Evolutionary conservation across 1,284 basidiomycete genomes (phyloP).

Genomic region (Xerocomus alliaceus): DNA sequence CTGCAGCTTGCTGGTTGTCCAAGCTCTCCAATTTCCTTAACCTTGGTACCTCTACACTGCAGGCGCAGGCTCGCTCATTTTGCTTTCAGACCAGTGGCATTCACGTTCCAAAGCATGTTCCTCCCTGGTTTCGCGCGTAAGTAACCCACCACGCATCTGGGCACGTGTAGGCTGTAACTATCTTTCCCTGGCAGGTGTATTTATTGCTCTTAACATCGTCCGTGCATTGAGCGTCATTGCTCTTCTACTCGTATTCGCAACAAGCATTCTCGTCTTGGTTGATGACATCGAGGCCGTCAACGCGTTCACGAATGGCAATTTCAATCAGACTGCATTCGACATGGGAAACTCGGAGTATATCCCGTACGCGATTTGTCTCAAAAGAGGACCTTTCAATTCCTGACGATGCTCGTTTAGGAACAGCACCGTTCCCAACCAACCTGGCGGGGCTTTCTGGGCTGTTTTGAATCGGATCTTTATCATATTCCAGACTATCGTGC

Average conservation of each 20-base stretch:
- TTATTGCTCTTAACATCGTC: conserved; percentile 79
- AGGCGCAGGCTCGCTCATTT: conserved; percentile 37
- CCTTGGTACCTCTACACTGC: conserved; percentile 9
- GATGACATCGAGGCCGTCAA: conserved; percentile 82
- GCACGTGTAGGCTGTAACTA: background rate
- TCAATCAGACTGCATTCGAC: conserved; percentile 38
- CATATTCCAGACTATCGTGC: conserved; percentile 75
- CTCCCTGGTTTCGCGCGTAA: conserved; percentile 57
- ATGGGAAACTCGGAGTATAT: conserved; percentile 72
- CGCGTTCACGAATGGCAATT: conserved; percentile 53
- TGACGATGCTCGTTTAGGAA: conserved; percentile 48
- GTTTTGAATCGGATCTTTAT: conserved; percentile 84
- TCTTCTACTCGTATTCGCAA: conserved; percentile 76
- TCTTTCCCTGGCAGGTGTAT: conserved; percentile 60
- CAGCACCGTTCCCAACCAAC: conserved; percentile 84
- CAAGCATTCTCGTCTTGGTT: conserved; percentile 81
- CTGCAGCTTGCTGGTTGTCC: conserved; percentile 37
- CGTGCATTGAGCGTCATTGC: conserved; percentile 79
- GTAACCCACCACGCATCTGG: conserved; percentile 29
- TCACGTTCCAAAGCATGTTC: conserved; percentile 41
- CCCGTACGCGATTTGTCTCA: conserved; percentile 53
- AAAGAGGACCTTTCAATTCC: background rate
- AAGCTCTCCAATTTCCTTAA: conserved; percentile 18
- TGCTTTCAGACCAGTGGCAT: background rate
- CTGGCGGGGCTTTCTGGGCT: conserved; percentile 87